Base-by-base conservation (phyloP, 2,329 filamentous ascomycete species). In the Laburnicola sp. region DNA sequence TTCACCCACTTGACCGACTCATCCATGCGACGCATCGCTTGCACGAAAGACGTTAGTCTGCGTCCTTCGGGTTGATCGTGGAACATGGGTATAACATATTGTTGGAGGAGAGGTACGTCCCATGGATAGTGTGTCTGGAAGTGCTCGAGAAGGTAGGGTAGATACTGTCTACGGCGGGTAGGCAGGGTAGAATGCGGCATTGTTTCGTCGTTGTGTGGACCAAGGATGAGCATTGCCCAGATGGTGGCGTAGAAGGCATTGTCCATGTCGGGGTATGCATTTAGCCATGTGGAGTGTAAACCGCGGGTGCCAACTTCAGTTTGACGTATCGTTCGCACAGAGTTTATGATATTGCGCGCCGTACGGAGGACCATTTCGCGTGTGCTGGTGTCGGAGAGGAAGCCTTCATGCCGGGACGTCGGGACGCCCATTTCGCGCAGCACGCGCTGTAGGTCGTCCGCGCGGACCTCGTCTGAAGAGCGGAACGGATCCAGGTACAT, bases 401-500 rank as follows among this genome's bases (percentile, higher is more conserved):
- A 87, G 75, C 77, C 53, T 61, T 67, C 54, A 73, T 75, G 68
- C 27, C 74, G 68, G 8, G 63, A 42, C 6, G 56, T 42, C 0
- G 74, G 69, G 4, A 74, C 75, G 8, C 80, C 79, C 59, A 83
- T 68, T 23, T 80, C 76, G 35, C 78, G 76, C n/a, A 93, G 75
- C 55, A 85, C 78, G 25, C 74, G 74, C 51, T 82, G 79, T 32
- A 97, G 76, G 43, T 82, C 76, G 1, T 77, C 74, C 9, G 83
- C 70, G 0, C 80, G 76, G 0, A 92, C 82, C 71, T 96, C 91
- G 10, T 82, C 74, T 30, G 85, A 81, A 2, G 82, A 85, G 26
- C 84, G 82, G 71, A 89, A 96, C 0, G 92, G 91, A 64, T 96
- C 90, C 58, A 97, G 79, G 67, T 90, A 95, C 83, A 96, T 93